Conservation (phyloP, 805 yeast species). For the Saturnispora hagleri region DNA sequence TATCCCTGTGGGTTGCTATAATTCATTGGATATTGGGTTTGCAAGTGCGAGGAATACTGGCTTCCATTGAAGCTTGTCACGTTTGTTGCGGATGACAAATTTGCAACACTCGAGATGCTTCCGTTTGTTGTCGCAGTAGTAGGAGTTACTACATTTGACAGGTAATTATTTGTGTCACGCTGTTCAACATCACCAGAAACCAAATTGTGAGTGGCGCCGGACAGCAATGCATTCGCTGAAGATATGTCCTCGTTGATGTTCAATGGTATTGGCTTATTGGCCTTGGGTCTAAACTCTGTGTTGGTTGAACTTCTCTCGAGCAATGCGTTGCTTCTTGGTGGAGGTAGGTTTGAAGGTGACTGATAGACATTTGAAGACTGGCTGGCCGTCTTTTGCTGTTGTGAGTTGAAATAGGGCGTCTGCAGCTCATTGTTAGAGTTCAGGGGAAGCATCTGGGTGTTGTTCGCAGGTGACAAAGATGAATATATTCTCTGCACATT, state of each 20-base stretch:
- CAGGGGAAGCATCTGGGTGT: background rate
- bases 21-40: background rate
- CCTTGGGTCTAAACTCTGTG: slow-evolving; percentile 23
- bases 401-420: background rate
- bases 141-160: slow-evolving; percentile 1
- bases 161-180: background rate
- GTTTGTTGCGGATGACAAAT: background rate
- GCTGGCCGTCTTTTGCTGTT: background rate
- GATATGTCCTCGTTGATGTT: slow-evolving; percentile 12
- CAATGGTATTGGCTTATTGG: slow-evolving; percentile 26
- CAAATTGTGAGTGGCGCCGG: background rate
- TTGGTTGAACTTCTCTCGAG: slow-evolving; percentile 6
- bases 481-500: background rate
- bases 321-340: slow-evolving; percentile 21
- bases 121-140: slow-evolving; percentile 8
- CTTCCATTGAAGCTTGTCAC: slow-evolving; percentile 2
- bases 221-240: background rate
- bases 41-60: slow-evolving; percentile 4
- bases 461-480: background rate
- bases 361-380: background rate
- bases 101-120: background rate
- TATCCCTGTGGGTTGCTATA: background rate
- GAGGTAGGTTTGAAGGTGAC: slow-evolving; percentile 18
- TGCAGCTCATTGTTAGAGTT: background rate
- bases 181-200: background rate